These are phyloP conservation scores for Rhinocladiella similis DNA, from an alignment of 2,329 filamentous ascomycete species.

Conservation along the genomic window DNA sequence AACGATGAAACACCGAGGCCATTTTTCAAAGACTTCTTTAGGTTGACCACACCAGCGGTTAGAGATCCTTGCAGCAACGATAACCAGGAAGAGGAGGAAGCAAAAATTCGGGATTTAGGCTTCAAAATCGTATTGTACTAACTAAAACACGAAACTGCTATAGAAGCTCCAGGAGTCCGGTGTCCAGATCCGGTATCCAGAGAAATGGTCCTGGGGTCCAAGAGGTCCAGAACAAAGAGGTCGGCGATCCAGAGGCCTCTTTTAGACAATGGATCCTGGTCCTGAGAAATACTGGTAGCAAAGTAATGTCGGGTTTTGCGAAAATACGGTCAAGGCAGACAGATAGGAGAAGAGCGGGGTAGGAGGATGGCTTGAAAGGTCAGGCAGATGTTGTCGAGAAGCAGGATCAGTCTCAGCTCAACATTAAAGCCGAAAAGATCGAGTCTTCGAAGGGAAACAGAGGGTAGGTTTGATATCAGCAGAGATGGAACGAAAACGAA, in stretches of 20 bases:
- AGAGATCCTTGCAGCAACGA: conserved; percentile 25
- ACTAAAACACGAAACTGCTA: conserved; percentile 29
- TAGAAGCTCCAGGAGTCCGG: conserved; percentile 25
- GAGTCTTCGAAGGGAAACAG: neutral
- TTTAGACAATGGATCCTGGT: conserved; percentile 6
- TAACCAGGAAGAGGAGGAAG: conserved; percentile 23
- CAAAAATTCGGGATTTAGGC: conserved; percentile 30
- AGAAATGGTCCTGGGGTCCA: neutral
- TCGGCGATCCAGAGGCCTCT: conserved; percentile 9
- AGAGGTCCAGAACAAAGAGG: conserved; percentile 19
- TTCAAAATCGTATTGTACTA: conserved; percentile 30
- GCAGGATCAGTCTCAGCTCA: conserved; percentile 26
- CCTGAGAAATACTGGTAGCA: conserved; percentile 2
- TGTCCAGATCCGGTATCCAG: conserved; percentile 20
- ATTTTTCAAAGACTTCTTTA: conserved; percentile 29
- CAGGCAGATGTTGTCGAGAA: conserved; percentile 5
- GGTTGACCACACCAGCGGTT: conserved; percentile 18
- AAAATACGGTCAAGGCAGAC: conserved; percentile 15
- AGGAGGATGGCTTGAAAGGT: conserved; percentile 16
- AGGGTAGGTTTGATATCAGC: neutral
- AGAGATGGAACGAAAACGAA: neutral
- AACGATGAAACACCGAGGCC: conserved; percentile 41
- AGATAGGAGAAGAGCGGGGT: conserved; percentile 21
- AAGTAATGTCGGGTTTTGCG: conserved; percentile 12
- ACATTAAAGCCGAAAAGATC: conserved; percentile 27